Base-by-base conservation (phyloP, 257 asterid genomes). In the Catharanthus roseus region DNA sequence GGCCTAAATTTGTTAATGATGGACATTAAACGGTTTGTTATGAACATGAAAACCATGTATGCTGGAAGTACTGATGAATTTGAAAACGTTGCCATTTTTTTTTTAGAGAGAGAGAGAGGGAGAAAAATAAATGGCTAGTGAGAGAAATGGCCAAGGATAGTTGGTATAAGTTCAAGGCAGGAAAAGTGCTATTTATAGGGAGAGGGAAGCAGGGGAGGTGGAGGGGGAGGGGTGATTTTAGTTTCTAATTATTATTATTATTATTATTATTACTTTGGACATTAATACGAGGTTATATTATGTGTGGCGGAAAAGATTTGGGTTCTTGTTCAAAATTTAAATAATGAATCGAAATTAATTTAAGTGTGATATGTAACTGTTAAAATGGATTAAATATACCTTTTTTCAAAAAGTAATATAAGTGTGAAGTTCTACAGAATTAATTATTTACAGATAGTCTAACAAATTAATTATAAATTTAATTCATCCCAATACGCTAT, bases 51-150 rank as follows among this genome's bases (percentile, higher is more conserved):
- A 18, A 70, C 56, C 29, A 61, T 68, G 42, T 54, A 72, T 29
- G 76, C n/a, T 42, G 76, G 63, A 58, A 60, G n/a, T n/a, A n/a
- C n/a, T n/a, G n/a, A 7, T 28, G 73, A 68, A 49, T 9, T 42
- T 7, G 50, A 50, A 50, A 81, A 56, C 62, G 69, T 65, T 34
- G 86, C 45, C 95, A 88, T 85, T 68, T 55, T 58, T 2, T 10
- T 28, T 36, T 12, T 5, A 57, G 29, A 33, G 10, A 55, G 9
- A 53, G 18, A 31, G 28, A 47, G 28, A 29, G 24, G 4, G 18
- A 13, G 38, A n/a, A 51, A 10, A 33, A 6, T 7, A 45, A 13
- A 29, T 21, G 21, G 54, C 3, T n/a, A 19, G 16, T 19, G 34
- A 29, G 41, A 39, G 45, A 72, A n/a, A 44, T 34, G 9, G 0